These are phyloP conservation scores for Xanthoceras sorbifolium DNA, from an alignment of 345 rosid species.

Conservation along the genomic window DNA sequence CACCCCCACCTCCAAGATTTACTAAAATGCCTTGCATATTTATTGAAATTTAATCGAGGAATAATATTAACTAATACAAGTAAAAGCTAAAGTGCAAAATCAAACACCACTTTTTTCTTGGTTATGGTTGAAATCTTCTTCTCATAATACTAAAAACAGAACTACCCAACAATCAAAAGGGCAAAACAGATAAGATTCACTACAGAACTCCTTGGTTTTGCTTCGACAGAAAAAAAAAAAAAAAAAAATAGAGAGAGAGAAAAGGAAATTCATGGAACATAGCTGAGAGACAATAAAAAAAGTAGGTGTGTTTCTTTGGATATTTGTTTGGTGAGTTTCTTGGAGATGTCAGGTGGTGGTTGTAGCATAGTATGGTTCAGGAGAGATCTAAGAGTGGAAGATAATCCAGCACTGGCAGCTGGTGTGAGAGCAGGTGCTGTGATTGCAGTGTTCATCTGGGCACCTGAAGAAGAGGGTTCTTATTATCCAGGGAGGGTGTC, in stretches of 20 bases:
- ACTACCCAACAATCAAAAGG: background rate
- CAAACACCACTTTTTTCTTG: background rate
- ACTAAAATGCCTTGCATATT: background rate
- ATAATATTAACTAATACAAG: background rate
- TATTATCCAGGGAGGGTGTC: conserved; percentile 93
- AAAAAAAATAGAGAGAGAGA: background rate
- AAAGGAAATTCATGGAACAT: conserved; percentile 14
- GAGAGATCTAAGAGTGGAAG: conserved; percentile 98
- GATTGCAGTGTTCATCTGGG: conserved; percentile 80
- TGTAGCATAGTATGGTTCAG: conserved; percentile 97
- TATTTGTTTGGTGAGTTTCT: conserved; percentile 32
- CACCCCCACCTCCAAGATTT: conserved; percentile 2
- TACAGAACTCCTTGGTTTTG: background rate
- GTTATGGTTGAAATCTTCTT: conserved; percentile 13
- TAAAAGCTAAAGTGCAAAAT: background rate
- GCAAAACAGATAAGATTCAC: conserved; percentile 19
- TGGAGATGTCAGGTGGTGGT: conserved; percentile 73
- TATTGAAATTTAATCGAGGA: background rate
- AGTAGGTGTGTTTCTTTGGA: conserved; percentile 19
- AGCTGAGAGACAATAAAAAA: conserved; percentile 24
- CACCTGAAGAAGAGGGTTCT: conserved; percentile 95
- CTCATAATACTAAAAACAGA: background rate
- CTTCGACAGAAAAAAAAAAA: conserved; percentile 5
- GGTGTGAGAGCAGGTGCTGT: conserved; percentile 92
- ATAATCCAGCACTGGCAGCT: conserved; percentile 90